Conservation (phyloP, 495 filamentous ascomycete species). For the Halenospora varia region DNA sequence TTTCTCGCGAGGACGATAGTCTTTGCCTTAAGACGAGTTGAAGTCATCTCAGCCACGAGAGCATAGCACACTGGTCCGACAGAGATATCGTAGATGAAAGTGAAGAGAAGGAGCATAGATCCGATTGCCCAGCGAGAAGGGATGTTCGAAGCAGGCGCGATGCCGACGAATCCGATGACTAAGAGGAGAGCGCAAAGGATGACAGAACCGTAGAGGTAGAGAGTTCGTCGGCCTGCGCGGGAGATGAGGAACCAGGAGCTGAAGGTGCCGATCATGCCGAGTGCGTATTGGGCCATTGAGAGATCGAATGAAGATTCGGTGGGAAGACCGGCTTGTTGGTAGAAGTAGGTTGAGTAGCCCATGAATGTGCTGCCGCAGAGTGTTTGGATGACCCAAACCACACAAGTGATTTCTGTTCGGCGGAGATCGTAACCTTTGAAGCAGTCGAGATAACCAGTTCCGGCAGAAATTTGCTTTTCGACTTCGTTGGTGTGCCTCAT, state of each 20-base stretch:
- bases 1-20: conserved; percentile 54
- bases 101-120: conserved; percentile 48
- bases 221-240: conserved; percentile 41
- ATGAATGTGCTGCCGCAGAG: conserved; percentile 66
- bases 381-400: conserved; percentile 68
- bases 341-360: conserved; percentile 67
- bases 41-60: conserved; percentile 54
- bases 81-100: conserved; percentile 52
- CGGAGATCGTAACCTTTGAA: conserved; percentile 63
- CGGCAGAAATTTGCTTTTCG: conserved; percentile 52
- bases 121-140: conserved; percentile 42
- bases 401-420: conserved; percentile 66
- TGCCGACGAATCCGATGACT: conserved; percentile 26
- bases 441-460: conserved; percentile 59
- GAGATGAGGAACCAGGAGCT: conserved; percentile 49
- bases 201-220: conserved; percentile 47
- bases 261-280: conserved; percentile 48
- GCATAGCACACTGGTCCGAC: conserved; percentile 58
- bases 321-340: conserved; percentile 60
- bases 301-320: conserved; percentile 47
- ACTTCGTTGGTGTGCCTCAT: conserved; percentile 66
- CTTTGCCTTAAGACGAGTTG: conserved; percentile 47
- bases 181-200: conserved; percentile 39
- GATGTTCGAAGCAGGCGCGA: conserved; percentile 21
- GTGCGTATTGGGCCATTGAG: conserved; percentile 43